Evolutionary conservation across 352 stramenopile species (phyloP).

Genomic region (Stephanocyclus meneghinianus): DNA sequence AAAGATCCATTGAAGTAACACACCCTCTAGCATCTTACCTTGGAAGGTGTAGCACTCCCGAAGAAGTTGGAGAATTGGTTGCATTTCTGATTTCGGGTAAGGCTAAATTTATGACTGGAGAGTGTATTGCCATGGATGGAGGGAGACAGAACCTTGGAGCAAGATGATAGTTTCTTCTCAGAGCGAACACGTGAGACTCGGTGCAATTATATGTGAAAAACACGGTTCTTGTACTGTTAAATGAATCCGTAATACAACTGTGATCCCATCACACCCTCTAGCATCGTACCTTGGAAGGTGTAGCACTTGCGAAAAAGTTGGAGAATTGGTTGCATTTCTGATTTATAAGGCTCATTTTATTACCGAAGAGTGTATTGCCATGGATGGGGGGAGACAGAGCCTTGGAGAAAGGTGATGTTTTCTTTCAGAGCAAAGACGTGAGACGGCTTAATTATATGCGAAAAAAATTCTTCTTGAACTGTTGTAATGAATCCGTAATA

Average conservation of each 20-base stretch:
- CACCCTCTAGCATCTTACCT: slow-evolving; percentile 62
- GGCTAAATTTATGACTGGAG: slow-evolving; percentile 57
- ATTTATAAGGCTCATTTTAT: slow-evolving; percentile 57
- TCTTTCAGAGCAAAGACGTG: no score
- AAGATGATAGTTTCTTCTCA: slow-evolving; percentile 20
- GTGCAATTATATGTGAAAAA: neutral
- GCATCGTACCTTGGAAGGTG: slow-evolving; percentile 57
- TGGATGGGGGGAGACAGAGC: slow-evolving; percentile 60
- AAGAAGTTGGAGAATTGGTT: slow-evolving; percentile 68
- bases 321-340: slow-evolving; percentile 59
- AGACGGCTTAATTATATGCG: no score
- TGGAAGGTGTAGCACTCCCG: slow-evolving; percentile 55
- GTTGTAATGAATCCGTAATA: no score
- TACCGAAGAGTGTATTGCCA: slow-evolving; percentile 62
- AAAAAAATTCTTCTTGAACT: neutral
- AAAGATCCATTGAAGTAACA: slow-evolving; percentile 62
- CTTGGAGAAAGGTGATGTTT: slow-evolving; percentile 44
- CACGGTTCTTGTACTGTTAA: neutral
- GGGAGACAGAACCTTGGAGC: slow-evolving; percentile 57
- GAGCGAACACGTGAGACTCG: no score
- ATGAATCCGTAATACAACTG: neutral
- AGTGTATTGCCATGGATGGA: slow-evolving; percentile 66
- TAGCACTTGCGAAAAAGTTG: slow-evolving; percentile 63
- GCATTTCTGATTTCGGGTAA: slow-evolving; percentile 55
- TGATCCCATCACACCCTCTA: slow-evolving; percentile 50